These are phyloP conservation scores for Trichoderma sp. DNA, from an alignment of 2,329 filamentous ascomycete species.

Conservation along the genomic window DNA sequence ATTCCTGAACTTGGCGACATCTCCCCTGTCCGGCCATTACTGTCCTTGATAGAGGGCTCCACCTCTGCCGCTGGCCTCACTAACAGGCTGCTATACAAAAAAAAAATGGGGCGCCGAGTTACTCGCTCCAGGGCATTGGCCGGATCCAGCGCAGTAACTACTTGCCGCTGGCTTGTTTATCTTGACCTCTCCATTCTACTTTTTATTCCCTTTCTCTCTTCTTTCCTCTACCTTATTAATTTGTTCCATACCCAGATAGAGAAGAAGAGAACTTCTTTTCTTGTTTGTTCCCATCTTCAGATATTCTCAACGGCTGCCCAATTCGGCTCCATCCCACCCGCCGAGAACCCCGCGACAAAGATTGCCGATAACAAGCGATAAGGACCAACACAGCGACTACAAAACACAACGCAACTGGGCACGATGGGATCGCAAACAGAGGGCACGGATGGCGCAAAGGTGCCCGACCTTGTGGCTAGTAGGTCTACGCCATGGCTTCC, in stretches of 20 bases:
- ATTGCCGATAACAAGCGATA: constrained; percentile 16
- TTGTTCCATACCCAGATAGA: too few relatives aligned
- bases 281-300: not conserved
- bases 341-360: constrained; percentile 12
- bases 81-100: not conserved
- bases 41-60: not conserved
- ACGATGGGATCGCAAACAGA: constrained; percentile 13
- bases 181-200: not conserved
- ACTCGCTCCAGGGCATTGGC: not conserved
- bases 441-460: not conserved
- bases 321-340: not conserved
- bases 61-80: constrained; percentile 6
- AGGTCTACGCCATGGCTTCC: constrained; percentile 1
- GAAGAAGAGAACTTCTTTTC: not conserved
- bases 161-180: not conserved
- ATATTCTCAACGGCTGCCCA: not conserved
- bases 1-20: not conserved
- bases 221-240: not conserved
- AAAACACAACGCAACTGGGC: not conserved
- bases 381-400: not conserved
- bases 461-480: constrained; percentile 29
- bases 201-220: not conserved
- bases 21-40: not conserved
- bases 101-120: not conserved
- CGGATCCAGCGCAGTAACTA: not conserved